These are phyloP conservation scores for Alternaria triticimaculans DNA, from an alignment of 2,329 filamentous ascomycete species.

Conservation along the genomic window DNA sequence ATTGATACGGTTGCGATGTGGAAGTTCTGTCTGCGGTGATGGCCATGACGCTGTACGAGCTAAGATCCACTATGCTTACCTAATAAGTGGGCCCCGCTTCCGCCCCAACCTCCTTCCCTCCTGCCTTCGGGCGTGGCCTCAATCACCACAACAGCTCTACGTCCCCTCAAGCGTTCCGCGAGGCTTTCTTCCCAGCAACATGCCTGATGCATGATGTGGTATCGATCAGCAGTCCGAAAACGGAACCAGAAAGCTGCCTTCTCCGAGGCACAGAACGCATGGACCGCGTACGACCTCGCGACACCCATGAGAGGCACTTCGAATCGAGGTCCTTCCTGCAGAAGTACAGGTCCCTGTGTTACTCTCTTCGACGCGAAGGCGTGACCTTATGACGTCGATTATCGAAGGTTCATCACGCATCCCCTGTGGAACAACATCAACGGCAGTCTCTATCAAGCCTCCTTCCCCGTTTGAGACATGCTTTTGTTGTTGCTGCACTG, in stretches of 20 bases:
- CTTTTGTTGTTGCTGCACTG: neutral
- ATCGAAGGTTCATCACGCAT: neutral
- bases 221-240: neutral
- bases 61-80: neutral
- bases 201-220: neutral
- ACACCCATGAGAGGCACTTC: neutral
- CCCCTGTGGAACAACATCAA: neutral
- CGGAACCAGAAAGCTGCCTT: neutral
- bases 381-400: neutral
- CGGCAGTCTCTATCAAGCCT: neutral
- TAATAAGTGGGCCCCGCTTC: neutral
- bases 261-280: neutral
- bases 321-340: neutral
- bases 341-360: neutral
- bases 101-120: neutral
- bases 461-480: neutral
- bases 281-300: neutral
- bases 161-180: neutral
- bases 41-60: neutral
- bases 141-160: neutral
- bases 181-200: neutral
- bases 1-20: neutral
- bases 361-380: neutral
- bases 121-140: neutral
- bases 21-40: neutral